Percentiles rank a stretch among this genome's conserved stretches.
phyloP scores from a whole-genome alignment of 495 filamentous ascomycete genomes.

The Daldinia decipiens region DNA sequence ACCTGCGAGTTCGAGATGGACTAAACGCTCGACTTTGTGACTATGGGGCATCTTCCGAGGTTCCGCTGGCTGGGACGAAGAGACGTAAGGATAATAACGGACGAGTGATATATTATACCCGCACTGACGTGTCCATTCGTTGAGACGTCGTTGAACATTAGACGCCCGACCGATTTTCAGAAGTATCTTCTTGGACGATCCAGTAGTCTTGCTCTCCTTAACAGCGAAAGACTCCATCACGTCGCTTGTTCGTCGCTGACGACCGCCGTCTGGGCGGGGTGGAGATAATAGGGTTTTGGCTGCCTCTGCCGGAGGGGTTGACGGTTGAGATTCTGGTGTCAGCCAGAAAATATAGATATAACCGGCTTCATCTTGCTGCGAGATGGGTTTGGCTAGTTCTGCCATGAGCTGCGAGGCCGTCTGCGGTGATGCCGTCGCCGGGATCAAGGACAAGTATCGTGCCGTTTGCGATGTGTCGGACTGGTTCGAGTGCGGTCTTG shows the following conservation, averaged over 20 bases:
- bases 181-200: constrained; percentile 65
- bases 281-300: constrained; percentile 68
- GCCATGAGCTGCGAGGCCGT: constrained; percentile 72
- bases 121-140: constrained; percentile 94
- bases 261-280: constrained; percentile 54
- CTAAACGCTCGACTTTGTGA: constrained; percentile 88
- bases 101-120: constrained; percentile 86
- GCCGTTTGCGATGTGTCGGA: constrained; percentile 56
- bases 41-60: constrained; percentile 83
- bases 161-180: constrained; percentile 92
- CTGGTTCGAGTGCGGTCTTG: constrained; percentile 46
- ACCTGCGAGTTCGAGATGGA: constrained; percentile 86
- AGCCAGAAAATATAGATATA: constrained; percentile 99
- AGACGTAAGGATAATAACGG: constrained; percentile 88
- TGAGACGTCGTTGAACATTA: constrained; percentile 90
- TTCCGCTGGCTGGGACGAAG: constrained; percentile 55
- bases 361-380: constrained; percentile 79
- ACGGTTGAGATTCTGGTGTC: constrained; percentile 63
- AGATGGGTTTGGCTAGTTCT: constrained; percentile 86
- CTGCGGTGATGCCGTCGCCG: constrained; percentile 67
- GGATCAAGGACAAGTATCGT: constrained; percentile 75
- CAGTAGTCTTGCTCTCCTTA: constrained; percentile 39
- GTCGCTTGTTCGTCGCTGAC: constrained; percentile 69
- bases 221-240: constrained; percentile 68
- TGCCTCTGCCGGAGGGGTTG: constrained; percentile 64